These are phyloP conservation scores for Silene coronaria DNA, from an alignment of 179 eudicot species.

Conservation along the genomic window DNA sequence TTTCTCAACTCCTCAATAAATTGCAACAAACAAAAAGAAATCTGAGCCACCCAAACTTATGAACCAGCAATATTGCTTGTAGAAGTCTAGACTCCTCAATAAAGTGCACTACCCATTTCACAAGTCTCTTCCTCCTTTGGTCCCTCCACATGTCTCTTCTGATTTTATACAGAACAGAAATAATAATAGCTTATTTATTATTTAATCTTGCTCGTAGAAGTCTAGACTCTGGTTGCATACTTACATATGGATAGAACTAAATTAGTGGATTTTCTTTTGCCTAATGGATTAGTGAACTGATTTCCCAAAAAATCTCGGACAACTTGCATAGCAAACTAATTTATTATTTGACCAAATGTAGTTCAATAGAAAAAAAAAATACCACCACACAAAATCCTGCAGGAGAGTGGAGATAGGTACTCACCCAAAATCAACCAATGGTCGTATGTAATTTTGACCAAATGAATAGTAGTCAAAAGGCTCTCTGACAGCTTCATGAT, in stretches of 20 bases:
- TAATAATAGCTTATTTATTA: neutral
- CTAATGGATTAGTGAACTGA: no score
- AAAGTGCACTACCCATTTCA: no score
- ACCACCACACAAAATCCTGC: slow-evolving; percentile 7
- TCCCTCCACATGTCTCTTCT: neutral
- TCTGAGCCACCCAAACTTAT: no score
- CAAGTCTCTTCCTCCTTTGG: no score
- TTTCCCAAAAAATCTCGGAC: neutral
- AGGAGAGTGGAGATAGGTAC: slow-evolving; percentile 19
- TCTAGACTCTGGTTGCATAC: neutral
- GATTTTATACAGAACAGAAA: neutral
- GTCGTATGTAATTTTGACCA: slow-evolving; percentile 78
- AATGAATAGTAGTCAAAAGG: slow-evolving; percentile 84
- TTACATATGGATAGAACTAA: no score
- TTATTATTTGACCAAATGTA: neutral
- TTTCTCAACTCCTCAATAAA: no score
- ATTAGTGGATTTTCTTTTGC: no score
- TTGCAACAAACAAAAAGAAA: no score
- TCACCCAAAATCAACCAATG: slow-evolving; percentile 87
- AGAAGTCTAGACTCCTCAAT: no score
- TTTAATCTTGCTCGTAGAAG: neutral
- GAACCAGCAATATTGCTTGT: no score
- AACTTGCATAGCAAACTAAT: neutral
- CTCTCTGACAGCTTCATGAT: slow-evolving; percentile 84
- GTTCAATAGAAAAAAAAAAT: neutral